These are phyloP conservation scores for Dothideomycetidae sp. DNA, from an alignment of 2,329 filamentous ascomycete genomes.

Conservation along the genomic window DNA sequence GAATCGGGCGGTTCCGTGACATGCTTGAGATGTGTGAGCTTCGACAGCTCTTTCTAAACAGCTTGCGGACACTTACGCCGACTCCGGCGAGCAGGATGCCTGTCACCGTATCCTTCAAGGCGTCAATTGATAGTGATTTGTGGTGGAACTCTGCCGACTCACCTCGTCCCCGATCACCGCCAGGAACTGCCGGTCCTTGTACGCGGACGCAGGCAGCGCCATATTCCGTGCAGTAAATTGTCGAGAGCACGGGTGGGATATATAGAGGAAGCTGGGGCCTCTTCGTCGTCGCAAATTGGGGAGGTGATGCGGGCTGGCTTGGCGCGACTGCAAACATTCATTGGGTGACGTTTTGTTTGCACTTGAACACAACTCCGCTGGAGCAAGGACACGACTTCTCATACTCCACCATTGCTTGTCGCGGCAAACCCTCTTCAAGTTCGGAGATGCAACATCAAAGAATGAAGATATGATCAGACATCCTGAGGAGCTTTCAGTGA, in stretches of 20 bases:
- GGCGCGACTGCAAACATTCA: slow-evolving; percentile 3
- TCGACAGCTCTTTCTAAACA: background rate
- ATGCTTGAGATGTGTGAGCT: slow-evolving; percentile 62
- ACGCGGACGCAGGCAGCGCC: slow-evolving; percentile 45
- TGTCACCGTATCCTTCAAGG: slow-evolving; percentile 75
- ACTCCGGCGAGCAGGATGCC: slow-evolving; percentile 90
- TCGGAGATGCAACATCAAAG: background rate
- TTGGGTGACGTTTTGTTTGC: slow-evolving; percentile 10
- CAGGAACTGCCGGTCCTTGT: slow-evolving; percentile 81
- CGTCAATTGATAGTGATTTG: slow-evolving; percentile 10
- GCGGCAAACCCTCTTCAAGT: background rate
- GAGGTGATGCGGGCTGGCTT: background rate
- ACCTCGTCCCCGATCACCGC: slow-evolving; percentile 98
- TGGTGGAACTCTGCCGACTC: slow-evolving; percentile 10
- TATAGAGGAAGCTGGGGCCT: too few relatives aligned
- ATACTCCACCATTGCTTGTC: too few relatives aligned
- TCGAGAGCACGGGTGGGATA: background rate
- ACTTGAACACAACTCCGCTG: slow-evolving; percentile 9
- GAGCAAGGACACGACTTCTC: too few relatives aligned
- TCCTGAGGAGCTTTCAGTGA: too few relatives aligned
- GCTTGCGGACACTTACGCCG: slow-evolving; percentile 67
- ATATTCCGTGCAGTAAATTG: slow-evolving; percentile 30
- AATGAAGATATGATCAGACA: background rate
- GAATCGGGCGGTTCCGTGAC: slow-evolving; percentile 77
- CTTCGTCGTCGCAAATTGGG: too few relatives aligned